These are phyloP conservation scores for Lepidium africanum DNA, from an alignment of 345 rosid species.

Conservation along the genomic window DNA sequence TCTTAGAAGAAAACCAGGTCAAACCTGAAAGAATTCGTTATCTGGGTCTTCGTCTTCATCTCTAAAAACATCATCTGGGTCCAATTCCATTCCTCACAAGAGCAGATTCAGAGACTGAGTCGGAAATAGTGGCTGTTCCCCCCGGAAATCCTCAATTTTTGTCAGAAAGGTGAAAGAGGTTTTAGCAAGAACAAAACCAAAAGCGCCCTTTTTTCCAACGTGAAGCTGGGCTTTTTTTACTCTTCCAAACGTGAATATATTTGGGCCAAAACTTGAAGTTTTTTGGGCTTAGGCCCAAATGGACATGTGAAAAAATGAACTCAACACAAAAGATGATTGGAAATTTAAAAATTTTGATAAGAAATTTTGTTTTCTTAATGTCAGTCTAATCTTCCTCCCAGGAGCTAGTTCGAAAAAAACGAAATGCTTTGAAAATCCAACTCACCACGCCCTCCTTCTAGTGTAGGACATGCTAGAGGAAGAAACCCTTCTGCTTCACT, in stretches of 20 bases:
- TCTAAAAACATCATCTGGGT: constrained; percentile 85
- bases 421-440: no score
- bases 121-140: neutral
- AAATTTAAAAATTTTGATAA: no score
- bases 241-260: neutral
- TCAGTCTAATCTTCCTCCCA: no score
- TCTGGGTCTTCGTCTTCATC: constrained; percentile 79
- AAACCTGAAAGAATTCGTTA: constrained; percentile 51
- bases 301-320: neutral
- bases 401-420: no score
- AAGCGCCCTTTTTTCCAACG: neutral
- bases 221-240: neutral
- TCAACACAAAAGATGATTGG: no score
- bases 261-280: neutral
- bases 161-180: neutral
- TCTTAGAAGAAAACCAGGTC: neutral
- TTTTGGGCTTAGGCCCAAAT: neutral
- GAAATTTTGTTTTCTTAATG: no score
- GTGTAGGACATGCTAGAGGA: no score
- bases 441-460: no score
- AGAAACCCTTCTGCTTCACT: no score
- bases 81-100: constrained; percentile 50
- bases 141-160: neutral
- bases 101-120: neutral
- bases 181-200: neutral